Percentiles rank a stretch among this genome's conserved stretches.
Conservation (phyloP, 352 stramenopile genomes). For the Globisporangium spinosum region DNA sequence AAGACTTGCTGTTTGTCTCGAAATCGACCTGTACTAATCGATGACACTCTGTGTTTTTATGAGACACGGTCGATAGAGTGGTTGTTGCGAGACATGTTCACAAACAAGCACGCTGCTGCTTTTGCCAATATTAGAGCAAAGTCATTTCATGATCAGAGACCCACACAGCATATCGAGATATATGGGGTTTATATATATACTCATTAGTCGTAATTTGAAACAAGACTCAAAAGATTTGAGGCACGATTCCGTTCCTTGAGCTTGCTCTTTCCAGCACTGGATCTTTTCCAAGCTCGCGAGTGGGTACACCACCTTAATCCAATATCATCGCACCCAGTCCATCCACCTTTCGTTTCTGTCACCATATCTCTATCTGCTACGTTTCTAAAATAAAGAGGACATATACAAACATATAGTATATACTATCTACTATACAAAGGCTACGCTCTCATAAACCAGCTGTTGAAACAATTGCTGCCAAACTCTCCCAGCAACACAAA, state of each 20-base stretch:
- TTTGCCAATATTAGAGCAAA: not conserved
- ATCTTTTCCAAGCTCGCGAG: not conserved
- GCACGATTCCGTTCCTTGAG: not conserved
- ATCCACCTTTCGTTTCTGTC: not conserved
- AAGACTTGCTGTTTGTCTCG: not conserved
- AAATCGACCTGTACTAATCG: not conserved
- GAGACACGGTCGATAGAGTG: not conserved
- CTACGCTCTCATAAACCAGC: no score
- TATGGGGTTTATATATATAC: accelerated
- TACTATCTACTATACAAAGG: not conserved
- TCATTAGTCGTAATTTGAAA: not conserved
- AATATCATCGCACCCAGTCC: not conserved
- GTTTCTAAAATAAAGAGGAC: not conserved
- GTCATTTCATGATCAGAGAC: not conserved
- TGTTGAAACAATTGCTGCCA: no score
- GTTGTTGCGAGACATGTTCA: not conserved
- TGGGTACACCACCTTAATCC: not conserved
- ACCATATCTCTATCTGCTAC: not conserved
- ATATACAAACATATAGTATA: not conserved
- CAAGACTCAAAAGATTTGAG: not conserved
- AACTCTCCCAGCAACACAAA: not conserved
- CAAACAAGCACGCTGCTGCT: not conserved
- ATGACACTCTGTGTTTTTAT: not conserved
- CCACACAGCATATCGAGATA: no score
- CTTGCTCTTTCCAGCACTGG: not conserved